phyloP scores from a whole-genome alignment of 176 grass and related monocot genomes.

The Cenchrus fungigraminus region DNA sequence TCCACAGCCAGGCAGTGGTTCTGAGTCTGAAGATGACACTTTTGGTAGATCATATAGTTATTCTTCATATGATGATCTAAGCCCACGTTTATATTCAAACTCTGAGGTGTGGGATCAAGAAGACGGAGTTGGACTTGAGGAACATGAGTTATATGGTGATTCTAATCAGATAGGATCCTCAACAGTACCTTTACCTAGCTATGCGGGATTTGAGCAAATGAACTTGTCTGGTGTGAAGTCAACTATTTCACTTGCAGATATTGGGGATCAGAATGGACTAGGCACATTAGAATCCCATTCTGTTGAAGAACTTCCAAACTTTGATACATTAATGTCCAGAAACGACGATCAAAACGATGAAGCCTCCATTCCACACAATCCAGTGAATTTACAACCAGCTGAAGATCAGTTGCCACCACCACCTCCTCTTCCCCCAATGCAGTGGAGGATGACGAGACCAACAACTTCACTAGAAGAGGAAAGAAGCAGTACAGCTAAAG shows the following conservation, averaged over 20 bases:
- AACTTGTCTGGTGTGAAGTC: constrained; percentile 60
- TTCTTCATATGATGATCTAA: constrained; percentile 84
- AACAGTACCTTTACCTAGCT: constrained; percentile 49
- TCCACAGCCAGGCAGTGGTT: constrained; percentile 60
- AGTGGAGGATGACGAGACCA: constrained; percentile 82
- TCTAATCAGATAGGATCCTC: constrained; percentile 53
- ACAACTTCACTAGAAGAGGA: constrained; percentile 45
- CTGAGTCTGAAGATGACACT: constrained; percentile 98
- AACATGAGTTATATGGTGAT: constrained; percentile 41
- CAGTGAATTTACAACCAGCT: constrained; percentile 35
- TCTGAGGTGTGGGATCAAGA: constrained; percentile 96
- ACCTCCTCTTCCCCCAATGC: constrained; percentile 90
- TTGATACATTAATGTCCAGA: constrained; percentile 55
- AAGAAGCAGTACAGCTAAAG: constrained; percentile 34
- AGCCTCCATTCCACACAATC: constrained; percentile 38
- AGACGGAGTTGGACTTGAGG: constrained; percentile 49
- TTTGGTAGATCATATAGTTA: constrained; percentile 93
- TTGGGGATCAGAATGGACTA: constrained; percentile 43
- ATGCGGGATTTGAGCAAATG: constrained; percentile 65
- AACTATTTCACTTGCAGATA: constrained; percentile 38
- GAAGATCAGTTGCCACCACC: constrained; percentile 65
- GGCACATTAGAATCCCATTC: constrained; percentile 42
- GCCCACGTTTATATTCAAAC: constrained; percentile 82
- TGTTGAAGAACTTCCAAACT: constrained; percentile 60
- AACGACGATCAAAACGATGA: constrained; percentile 43